Evolutionary conservation across 2,329 filamentous ascomycete species (phyloP).

Genomic region (Cladosporium cucumerinum): DNA sequence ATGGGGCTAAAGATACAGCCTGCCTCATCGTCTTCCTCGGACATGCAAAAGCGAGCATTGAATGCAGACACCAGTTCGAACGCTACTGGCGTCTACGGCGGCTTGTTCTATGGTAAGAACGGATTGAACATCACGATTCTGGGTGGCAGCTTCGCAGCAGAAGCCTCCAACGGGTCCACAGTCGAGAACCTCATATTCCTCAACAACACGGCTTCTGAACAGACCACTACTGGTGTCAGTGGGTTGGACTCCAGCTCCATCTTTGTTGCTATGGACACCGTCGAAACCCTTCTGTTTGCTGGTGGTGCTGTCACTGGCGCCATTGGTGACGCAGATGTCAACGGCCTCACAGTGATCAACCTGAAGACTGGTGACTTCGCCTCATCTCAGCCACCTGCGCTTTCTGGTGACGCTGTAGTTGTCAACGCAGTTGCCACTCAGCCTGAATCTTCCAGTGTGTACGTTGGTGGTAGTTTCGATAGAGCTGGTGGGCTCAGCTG

Average conservation of each 20-base stretch:
- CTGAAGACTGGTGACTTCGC: conserved; percentile 61
- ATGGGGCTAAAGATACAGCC: conserved; percentile 55
- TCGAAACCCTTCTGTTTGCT: conserved; percentile 69
- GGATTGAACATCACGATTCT: conserved; percentile 79
- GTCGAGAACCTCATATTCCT: conserved; percentile 81
- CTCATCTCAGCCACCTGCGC: conserved; percentile 67
- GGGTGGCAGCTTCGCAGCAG: conserved; percentile 79
- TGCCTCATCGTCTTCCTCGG: conserved; percentile 29
- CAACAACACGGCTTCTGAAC: conserved; percentile 63
- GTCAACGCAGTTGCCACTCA: conserved; percentile 75
- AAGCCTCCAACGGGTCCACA: conserved; percentile 62
- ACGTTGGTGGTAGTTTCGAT: conserved; percentile 81
- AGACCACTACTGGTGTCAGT: conserved; percentile 48
- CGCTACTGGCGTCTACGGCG: conserved; percentile 69
- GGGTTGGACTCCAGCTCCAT: conserved; percentile 73
- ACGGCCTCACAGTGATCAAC: conserved; percentile 78
- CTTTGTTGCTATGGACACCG: conserved; percentile 67
- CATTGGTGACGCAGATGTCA: conserved; percentile 60
- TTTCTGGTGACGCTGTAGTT: conserved; percentile 65
- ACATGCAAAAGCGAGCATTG: conserved; percentile 42
- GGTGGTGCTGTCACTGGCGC: conserved; percentile 76
- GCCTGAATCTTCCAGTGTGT: conserved; percentile 70
- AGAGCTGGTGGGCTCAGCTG: conserved; percentile 80
- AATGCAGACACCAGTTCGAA: conserved; percentile 39
- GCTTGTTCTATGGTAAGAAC: conserved; percentile 69